These are phyloP conservation scores for Gaultheria prostrata DNA, from an alignment of 148 eudicot genomes.

Conservation along the genomic window DNA sequence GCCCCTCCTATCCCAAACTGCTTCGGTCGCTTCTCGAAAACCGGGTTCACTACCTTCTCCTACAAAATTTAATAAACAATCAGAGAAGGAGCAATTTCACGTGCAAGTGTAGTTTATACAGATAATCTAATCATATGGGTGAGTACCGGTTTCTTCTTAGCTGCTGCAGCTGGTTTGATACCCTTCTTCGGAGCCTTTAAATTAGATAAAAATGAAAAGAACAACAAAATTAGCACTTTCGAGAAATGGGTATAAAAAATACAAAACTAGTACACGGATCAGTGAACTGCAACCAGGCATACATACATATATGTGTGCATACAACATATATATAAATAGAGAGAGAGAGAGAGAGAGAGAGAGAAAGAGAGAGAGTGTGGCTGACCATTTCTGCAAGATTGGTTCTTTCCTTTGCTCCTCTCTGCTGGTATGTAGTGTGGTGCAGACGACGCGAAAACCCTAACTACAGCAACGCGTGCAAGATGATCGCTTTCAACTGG, in stretches of 20 bases:
- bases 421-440: neutral
- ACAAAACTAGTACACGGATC: neutral
- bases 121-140: neutral
- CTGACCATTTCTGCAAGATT: slow-evolving; percentile 17
- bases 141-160: slow-evolving; percentile 48
- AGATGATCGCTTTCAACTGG: neutral
- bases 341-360: neutral
- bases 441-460: slow-evolving; percentile 12
- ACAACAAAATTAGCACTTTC: neutral
- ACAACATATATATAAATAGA: neutral
- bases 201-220: neutral
- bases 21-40: slow-evolving; percentile 47
- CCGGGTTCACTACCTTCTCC: slow-evolving; percentile 49
- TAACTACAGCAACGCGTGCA: neutral
- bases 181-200: slow-evolving; percentile 56
- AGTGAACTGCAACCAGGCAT: neutral
- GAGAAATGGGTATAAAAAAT: neutral
- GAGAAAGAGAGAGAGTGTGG: neutral
- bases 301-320: neutral
- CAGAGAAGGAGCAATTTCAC: neutral
- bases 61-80: neutral
- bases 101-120: neutral
- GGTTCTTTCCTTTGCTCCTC: neutral
- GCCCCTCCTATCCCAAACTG: slow-evolving; percentile 58
- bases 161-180: slow-evolving; percentile 35